Conservation (phyloP, 345 rosid genomes). For the Populus davidiana region DNA sequence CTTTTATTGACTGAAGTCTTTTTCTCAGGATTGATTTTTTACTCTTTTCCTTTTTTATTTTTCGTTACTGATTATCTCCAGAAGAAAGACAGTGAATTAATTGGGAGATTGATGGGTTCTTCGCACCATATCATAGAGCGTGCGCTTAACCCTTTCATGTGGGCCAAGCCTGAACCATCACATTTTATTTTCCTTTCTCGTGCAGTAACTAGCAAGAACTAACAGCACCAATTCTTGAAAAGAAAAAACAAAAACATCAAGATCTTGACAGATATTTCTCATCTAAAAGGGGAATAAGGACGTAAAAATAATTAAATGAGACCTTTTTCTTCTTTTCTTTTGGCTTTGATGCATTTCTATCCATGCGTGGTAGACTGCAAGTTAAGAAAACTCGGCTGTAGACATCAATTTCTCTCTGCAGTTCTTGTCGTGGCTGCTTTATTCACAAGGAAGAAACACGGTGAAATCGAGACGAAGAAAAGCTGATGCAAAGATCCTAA, state of each 20-base stretch:
- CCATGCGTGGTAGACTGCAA: conserved; percentile 45
- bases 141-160: conserved; percentile 14
- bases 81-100: neutral
- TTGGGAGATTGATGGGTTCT: conserved; percentile 21
- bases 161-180: conserved; percentile 31
- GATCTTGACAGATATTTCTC: conserved; percentile 7
- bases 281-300: neutral
- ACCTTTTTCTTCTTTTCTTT: neutral
- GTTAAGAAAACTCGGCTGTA: conserved; percentile 42
- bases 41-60: neutral
- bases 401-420: conserved; percentile 22
- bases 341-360: conserved; percentile 19
- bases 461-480: neutral
- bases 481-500: conserved; percentile 31
- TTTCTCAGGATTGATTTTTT: neutral
- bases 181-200: conserved; percentile 9
- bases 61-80: neutral
- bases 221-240: neutral
- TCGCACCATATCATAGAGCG: conserved; percentile 29
- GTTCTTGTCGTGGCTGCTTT: conserved; percentile 33
- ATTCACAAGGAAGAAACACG: conserved; percentile 36
- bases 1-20: neutral
- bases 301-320: neutral
- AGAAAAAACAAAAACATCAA: neutral
- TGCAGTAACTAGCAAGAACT: conserved; percentile 7